phyloP scores from a whole-genome alignment of 495 filamentous ascomycete genomes.

The Pseudomonodictys pantanalensis region DNA sequence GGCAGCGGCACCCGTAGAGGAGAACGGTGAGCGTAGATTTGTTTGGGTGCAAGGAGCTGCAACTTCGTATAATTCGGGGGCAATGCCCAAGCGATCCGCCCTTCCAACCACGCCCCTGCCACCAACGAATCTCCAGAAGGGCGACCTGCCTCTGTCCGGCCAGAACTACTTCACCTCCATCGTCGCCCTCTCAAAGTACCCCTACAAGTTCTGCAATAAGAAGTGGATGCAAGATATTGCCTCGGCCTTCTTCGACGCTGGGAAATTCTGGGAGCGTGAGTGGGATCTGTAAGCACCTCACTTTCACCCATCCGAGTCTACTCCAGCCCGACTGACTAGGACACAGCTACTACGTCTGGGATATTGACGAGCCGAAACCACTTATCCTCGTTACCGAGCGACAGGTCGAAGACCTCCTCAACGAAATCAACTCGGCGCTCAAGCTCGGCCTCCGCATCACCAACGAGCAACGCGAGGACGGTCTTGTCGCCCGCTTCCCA shows the following conservation, averaged over 20 bases:
- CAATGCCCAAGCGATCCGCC: not conserved
- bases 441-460: constrained; percentile 51
- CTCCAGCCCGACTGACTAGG: not conserved
- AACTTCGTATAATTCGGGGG: constrained; percentile 13
- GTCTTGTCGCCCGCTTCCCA: constrained; percentile 58
- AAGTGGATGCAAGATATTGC: constrained; percentile 49
- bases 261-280: constrained; percentile 54
- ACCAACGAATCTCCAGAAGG: constrained; percentile 6
- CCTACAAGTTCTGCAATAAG: constrained; percentile 56
- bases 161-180: constrained; percentile 60
- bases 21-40: constrained; percentile 12
- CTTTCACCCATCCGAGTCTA: not conserved
- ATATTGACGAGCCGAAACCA: constrained; percentile 44
- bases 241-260: constrained; percentile 54
- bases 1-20: not conserved
- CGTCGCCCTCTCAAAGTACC: constrained; percentile 56
- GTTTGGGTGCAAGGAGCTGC: constrained; percentile 8
- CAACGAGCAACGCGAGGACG: constrained; percentile 41
- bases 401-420: constrained; percentile 60
- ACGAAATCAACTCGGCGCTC: constrained; percentile 56
- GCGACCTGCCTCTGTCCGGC: constrained; percentile 12
- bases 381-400: constrained; percentile 61
- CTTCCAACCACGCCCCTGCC: constrained; percentile 3
- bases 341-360: constrained; percentile 67
- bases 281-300: constrained; percentile 72